Percentiles rank a stretch among this genome's conserved stretches.
These are phyloP conservation scores for Pholiota molesta DNA, from an alignment of 768 basidiomycete species.

Conservation along the genomic window DNA sequence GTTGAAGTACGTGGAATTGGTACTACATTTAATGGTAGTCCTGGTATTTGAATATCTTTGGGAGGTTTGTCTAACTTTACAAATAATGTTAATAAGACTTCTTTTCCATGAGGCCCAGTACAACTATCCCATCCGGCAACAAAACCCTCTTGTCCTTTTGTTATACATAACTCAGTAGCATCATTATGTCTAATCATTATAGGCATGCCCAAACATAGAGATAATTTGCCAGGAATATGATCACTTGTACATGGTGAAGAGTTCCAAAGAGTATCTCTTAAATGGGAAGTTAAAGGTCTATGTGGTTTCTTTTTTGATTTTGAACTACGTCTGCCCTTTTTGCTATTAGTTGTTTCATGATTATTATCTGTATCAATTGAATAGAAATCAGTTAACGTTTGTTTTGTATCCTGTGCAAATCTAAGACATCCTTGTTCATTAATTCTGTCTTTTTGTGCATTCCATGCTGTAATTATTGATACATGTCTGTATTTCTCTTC, in stretches of 20 bases:
- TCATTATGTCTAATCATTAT: conserved; percentile 33
- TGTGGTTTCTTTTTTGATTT: no score
- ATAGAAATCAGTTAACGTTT: conserved; percentile 19
- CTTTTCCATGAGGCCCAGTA: conserved; percentile 19
- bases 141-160: conserved; percentile 32
- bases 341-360: no score
- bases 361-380: no score
- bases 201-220: conserved; percentile 34
- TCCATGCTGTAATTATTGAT: conserved; percentile 34
- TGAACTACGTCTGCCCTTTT: no score
- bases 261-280: no score
- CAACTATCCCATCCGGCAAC: conserved; percentile 32
- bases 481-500: conserved; percentile 28
- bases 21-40: no score
- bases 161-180: conserved; percentile 36
- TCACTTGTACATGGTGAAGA: no score
- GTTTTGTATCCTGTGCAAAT: conserved; percentile 33
- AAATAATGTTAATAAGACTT: conserved; percentile 32
- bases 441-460: conserved; percentile 32
- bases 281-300: no score
- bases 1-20: conserved; percentile 5
- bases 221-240: no score
- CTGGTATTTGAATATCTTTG: conserved; percentile 23
- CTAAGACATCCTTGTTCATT: conserved; percentile 29
- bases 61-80: conserved; percentile 29